A percentile compares a stretch with the other conserved stretches of the same genome.
These are phyloP conservation scores for Limonomyces culmigenus DNA, from an alignment of 1,284 basidiomycete genomes.

Conservation along the genomic window DNA sequence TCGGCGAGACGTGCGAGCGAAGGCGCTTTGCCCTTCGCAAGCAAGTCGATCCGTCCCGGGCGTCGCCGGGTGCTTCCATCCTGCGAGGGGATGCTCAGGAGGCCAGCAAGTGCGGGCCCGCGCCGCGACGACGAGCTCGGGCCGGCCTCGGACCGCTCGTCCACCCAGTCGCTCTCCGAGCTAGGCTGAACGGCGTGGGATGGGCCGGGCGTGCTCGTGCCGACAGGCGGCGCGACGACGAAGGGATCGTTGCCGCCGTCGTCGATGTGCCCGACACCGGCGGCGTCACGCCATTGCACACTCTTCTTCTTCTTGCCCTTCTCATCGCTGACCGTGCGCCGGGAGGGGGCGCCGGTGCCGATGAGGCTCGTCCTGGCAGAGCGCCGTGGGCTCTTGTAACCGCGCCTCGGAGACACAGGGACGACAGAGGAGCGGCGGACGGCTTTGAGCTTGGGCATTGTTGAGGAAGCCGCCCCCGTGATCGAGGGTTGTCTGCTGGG, in stretches of 20 bases:
- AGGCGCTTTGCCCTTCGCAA: slow-evolving; percentile 18
- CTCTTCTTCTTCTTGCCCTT: slow-evolving; percentile 53
- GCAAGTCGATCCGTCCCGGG: not conserved
- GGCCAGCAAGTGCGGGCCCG: too few relatives aligned
- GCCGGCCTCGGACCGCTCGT: slow-evolving; percentile 69
- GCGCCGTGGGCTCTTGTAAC: slow-evolving; percentile 41
- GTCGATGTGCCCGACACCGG: slow-evolving; percentile 67
- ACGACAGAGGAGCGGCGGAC: slow-evolving; percentile 36
- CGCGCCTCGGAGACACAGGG: slow-evolving; percentile 16
- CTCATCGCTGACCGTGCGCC: slow-evolving; percentile 42
- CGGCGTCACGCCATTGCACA: slow-evolving; percentile 83
- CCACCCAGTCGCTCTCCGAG: slow-evolving; percentile 79
- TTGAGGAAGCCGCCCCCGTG: slow-evolving; percentile 28
- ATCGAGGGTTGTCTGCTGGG: slow-evolving; percentile 2
- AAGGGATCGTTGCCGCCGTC: slow-evolving; percentile 29
- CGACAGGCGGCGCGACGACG: slow-evolving; percentile 7
- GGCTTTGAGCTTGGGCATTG: slow-evolving; percentile 17
- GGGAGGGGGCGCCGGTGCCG: slow-evolving; percentile 31
- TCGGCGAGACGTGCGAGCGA: slow-evolving; percentile 49
- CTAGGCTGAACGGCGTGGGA: slow-evolving; percentile 24
- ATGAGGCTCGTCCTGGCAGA: slow-evolving; percentile 49
- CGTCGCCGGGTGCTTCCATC: not conserved
- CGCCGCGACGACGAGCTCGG: too few relatives aligned
- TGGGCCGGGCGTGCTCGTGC: slow-evolving; percentile 10
- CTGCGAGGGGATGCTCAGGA: too few relatives aligned